Base-by-base conservation (phyloP, 2,329 filamentous ascomycete species). In the Claviceps digitariae region DNA sequence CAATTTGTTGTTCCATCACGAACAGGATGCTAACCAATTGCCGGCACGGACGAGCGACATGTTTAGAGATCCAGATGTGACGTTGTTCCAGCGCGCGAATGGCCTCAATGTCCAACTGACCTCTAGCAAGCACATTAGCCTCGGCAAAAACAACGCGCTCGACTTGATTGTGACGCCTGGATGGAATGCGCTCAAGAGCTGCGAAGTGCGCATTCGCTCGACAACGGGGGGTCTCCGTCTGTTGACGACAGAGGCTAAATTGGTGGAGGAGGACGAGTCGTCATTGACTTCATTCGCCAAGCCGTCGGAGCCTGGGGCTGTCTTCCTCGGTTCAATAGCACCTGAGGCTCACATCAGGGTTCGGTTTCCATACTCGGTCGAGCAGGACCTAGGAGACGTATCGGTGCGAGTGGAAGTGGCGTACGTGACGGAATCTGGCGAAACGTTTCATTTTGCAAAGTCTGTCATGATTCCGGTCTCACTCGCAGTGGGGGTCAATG, bases 401-500 rank as follows among this genome's bases (percentile, higher is more conserved):
- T 78, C 82, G 0, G 75, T 91, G 53, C 84, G 83, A 57, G 69
- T 91, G n/a, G 90, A 95, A 58, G 74, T 90, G 10, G 75, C 73
- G 0, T 95, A 93, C 63, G 77, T 77, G 2, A 90, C 87, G 0
- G 73, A 81, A 0, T 70, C 79, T 2, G 86, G 83, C 2, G 74
- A 72, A 8, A 59, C 62, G 10, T 69, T 63, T 52, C 60, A 57
- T 49, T 61, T 70, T 50, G 66, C 67, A 41, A 71, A 69, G 49
- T 60, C 62, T 3, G 87, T 88, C 58, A 79, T 75, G 3, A 75
- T 94, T 21, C 78, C 83, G 2, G 84, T 93, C 1, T 78, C 86
- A 1, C 74, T 98, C 4, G 87, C 89, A 0, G 75, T 98, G 3
- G 90, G 91, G 3, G 93, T 98, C 57, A 97, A 97, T 59, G 93